phyloP scores from a whole-genome alignment of 2,329 filamentous ascomycete genomes.

The Aspergillus niger region DNA sequence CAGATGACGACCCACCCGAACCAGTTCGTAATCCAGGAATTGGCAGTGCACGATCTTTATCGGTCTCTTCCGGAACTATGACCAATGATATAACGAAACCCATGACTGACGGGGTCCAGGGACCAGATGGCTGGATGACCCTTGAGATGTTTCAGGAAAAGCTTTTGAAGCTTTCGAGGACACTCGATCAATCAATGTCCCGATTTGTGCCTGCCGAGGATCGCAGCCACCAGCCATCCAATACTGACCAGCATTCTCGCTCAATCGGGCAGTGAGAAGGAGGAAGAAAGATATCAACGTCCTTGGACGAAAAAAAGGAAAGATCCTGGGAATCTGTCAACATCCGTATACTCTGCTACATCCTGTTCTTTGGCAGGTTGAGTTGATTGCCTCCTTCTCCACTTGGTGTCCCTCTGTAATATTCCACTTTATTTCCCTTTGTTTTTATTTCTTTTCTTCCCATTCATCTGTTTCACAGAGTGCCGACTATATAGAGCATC shows the following conservation, averaged over 20 bases:
- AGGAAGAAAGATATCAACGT: neutral
- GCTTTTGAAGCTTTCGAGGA: constrained; percentile 20
- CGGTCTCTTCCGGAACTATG: constrained; percentile 16
- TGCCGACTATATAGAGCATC: constrained; percentile 25
- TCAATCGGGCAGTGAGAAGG: neutral
- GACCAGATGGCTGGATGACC: constrained; percentile 18
- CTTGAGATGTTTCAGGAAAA: constrained; percentile 22
- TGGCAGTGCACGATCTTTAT: constrained; percentile 28
- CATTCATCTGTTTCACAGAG: constrained; percentile 12
- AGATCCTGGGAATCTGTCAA: neutral
- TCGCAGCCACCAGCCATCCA: neutral
- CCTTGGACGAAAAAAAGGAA: neutral
- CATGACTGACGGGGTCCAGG: constrained; percentile 1
- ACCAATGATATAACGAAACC: constrained; percentile 14
- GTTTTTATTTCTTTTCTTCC: constrained; percentile 2
- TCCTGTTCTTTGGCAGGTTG: neutral
- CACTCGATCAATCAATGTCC: constrained; percentile 22
- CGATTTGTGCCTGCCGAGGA: constrained; percentile 20
- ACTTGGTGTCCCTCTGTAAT: constrained; percentile 1
- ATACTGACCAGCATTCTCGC: constrained; percentile 17
- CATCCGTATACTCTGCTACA: neutral
- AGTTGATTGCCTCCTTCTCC: neutral
- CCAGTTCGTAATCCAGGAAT: constrained; percentile 29
- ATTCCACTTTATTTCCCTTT: neutral
- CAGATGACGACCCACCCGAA: constrained; percentile 30